Evolutionary conservation across 176 grass and related monocot species (phyloP), one percentile per base, ranked within the genome.

Genomic region (Saccharum officinarum): DNA sequence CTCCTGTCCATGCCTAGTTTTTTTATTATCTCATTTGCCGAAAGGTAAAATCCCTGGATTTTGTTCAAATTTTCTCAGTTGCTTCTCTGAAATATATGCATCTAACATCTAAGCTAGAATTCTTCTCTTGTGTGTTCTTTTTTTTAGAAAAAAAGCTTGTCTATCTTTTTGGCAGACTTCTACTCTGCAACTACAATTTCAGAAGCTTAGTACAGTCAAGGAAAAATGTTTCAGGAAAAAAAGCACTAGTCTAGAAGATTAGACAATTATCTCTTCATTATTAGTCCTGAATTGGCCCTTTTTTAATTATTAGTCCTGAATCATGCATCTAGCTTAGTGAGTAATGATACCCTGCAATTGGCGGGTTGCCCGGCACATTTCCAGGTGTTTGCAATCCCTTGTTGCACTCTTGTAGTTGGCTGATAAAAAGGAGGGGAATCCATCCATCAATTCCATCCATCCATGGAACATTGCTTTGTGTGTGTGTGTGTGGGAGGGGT

Each of bases 301-400:
- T 23, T 64, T 64, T 26, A 28, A 61, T 40, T 46, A 20, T 30
- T n/a, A n/a, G n/a, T n/a, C n/a, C n/a, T 84, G 81, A 81, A 61
- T 69, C 28, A 69, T 33, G 72, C 72, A 75, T 54, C 61, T 76
- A 62, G n/a, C 10, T 62, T 62, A 55, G 76, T 44, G 57, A 75
- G 76, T 28, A 82, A 66, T 66, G 5, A 15, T 9, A 42, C 23
- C 26, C 72, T 52, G 6, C 52, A 82, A 66, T 28, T 71, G 31
- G n/a, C 40, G 71, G 82, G 66, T 15, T 16, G 34, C 18, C n/a
- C 28, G 9, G 54, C 52, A 72, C 66, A 90, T 82, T 72, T 90
- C 80, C 55, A 86, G 34, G 88, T 90, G 72, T 82, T 78, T 66
- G 33, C 55, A 73, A 37, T 22, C 78, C 69, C 44, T 55, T 79